Conservation (phyloP, 1,139 yeast species). For the Sugiyamaella pinicola region DNA sequence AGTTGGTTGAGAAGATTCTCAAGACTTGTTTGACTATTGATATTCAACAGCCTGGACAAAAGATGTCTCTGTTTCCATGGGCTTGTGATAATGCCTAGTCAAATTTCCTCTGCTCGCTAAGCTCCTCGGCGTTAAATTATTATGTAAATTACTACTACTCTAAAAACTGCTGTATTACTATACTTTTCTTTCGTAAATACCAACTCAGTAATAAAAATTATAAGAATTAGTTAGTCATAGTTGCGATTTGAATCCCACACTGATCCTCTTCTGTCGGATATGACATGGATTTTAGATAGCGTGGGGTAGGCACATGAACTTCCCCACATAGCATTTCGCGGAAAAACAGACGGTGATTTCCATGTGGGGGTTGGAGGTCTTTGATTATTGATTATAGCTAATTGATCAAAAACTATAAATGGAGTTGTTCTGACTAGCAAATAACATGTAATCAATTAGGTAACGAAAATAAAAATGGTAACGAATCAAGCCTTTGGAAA, state of each 20-base stretch:
- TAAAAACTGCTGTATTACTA: no score
- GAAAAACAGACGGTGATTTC: conserved; percentile 12
- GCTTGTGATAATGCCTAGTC: background rate
- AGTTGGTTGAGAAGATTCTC: conserved; percentile 19
- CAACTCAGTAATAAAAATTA: no score
- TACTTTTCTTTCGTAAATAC: no score
- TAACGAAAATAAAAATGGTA: conserved; percentile 1
- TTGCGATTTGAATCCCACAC: no score
- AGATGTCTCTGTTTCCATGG: conserved; percentile 22
- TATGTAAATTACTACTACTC: no score
- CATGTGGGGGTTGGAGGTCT: conserved; percentile 4
- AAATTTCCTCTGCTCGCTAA: no score
- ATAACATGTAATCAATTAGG: background rate
- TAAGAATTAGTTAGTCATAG: no score
- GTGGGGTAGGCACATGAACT: background rate
- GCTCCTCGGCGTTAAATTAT: no score
- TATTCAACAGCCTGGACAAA: conserved; percentile 21
- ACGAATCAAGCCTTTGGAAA: conserved; percentile 9
- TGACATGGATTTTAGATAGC: background rate
- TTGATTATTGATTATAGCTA: background rate
- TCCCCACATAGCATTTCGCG: conserved; percentile 13
- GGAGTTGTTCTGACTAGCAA: background rate
- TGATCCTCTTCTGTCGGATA: background rate
- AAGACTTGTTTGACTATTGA: conserved; percentile 22
- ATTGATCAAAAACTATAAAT: background rate